Conservation (phyloP, 805 yeast species). For the Pichia deserticola region DNA sequence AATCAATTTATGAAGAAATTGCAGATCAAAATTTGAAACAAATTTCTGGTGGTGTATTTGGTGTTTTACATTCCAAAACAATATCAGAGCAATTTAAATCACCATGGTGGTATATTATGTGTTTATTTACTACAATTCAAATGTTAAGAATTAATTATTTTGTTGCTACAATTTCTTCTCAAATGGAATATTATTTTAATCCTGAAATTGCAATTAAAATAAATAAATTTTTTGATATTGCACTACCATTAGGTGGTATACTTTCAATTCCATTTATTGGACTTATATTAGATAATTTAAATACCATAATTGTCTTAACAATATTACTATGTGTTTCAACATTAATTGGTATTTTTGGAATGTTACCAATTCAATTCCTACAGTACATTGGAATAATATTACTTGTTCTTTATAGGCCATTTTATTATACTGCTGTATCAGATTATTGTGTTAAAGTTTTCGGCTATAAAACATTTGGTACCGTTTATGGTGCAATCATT, state of each 20-base stretch:
- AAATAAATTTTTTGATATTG: constrained; percentile 75
- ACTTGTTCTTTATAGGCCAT: constrained; percentile 80
- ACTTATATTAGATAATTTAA: constrained; percentile 61
- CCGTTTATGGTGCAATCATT: constrained; percentile 81
- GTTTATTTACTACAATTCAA: constrained; percentile 72
- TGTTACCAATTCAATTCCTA: constrained; percentile 38
- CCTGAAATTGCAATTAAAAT: constrained; percentile 44
- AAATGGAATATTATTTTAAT: constrained; percentile 65
- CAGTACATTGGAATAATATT: constrained; percentile 65
- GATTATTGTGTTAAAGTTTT: constrained; percentile 90
- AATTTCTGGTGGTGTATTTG: constrained; percentile 64
- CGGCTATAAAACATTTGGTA: constrained; percentile 88
- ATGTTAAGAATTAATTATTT: constrained; percentile 91
- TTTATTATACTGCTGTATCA: constrained; percentile 86
- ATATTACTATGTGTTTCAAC: constrained; percentile 50
- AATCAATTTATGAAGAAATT: constrained; percentile 59
- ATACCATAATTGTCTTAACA: constrained; percentile 50
- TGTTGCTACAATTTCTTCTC: constrained; percentile 82
- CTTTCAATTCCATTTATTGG: constrained; percentile 86
- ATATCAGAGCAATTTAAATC: constrained; percentile 36
- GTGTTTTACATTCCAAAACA: constrained; percentile 60
- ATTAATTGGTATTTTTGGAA: constrained; percentile 64
- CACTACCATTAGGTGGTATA: constrained; percentile 84
- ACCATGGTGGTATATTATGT: constrained; percentile 75
- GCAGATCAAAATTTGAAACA: constrained; percentile 49